Percentiles rank a stretch among this genome's conserved stretches.
phyloP scores from a whole-genome alignment of 225 moss, liverwort and hornwort genomes.

The Anthoceros angustus region DNA sequence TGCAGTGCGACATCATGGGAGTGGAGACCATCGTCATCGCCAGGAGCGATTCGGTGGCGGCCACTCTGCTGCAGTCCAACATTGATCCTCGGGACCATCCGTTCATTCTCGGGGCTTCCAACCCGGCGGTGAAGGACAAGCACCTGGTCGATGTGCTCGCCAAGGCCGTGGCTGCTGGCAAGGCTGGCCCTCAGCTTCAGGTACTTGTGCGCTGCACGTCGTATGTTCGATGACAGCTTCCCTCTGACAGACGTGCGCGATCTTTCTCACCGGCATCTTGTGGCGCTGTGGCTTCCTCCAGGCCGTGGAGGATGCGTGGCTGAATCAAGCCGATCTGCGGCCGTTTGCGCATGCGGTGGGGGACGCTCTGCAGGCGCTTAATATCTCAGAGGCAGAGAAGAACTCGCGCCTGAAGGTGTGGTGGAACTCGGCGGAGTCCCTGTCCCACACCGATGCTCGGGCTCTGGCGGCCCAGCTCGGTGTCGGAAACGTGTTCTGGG shows the following conservation, averaged over 20 bases:
- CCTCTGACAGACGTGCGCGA: too few relatives aligned
- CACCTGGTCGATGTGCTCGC: slow-evolving; percentile 39
- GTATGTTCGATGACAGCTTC: too few relatives aligned
- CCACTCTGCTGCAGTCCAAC: slow-evolving; percentile 56
- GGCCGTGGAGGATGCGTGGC: slow-evolving; percentile 48
- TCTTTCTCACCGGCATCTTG: not conserved
- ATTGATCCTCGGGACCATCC: slow-evolving; percentile 57
- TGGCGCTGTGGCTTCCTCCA: not conserved
- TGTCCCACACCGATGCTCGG: slow-evolving; percentile 29
- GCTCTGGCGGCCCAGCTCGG: slow-evolving; percentile 29
- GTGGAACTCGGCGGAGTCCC: slow-evolving; percentile 4
- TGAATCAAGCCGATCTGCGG: slow-evolving; percentile 28
- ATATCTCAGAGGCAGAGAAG: slow-evolving; percentile 11
- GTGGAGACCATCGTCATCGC: slow-evolving; percentile 60
- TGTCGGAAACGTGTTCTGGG: slow-evolving; percentile 35
- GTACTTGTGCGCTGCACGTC: not conserved
- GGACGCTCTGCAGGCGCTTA: slow-evolving; percentile 25
- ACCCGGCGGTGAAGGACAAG: slow-evolving; percentile 33
- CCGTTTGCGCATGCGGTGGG: slow-evolving; percentile 33
- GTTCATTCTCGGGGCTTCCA: slow-evolving; percentile 51
- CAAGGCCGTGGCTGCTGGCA: slow-evolving; percentile 28
- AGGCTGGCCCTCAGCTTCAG: slow-evolving; percentile 35
- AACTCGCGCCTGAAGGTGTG: slow-evolving; percentile 15
- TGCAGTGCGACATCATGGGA: slow-evolving; percentile 83
- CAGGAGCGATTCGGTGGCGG: slow-evolving; percentile 53